A percentile compares a stretch with the other conserved stretches of the same genome.
Conservation (phyloP, 2,329 filamentous ascomycete species). For the Lecanoromycetidae sp. region DNA sequence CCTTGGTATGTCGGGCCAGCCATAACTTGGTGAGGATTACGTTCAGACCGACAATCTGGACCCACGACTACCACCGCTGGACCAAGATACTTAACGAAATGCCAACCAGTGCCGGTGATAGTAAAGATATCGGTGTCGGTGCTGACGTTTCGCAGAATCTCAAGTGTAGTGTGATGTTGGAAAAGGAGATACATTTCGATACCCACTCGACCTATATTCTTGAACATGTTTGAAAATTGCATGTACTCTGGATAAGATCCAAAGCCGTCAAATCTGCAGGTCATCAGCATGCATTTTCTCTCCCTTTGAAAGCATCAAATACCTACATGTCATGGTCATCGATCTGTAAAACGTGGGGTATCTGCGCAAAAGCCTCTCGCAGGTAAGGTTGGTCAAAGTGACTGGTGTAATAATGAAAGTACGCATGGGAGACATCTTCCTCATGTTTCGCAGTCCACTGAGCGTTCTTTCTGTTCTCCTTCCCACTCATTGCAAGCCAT, state of each 20-base stretch:
- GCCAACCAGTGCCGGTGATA: slow-evolving; percentile 93
- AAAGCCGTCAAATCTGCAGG: slow-evolving; percentile 84
- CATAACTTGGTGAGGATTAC: slow-evolving; percentile 82
- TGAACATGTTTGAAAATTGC: slow-evolving; percentile 95
- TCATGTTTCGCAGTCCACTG: slow-evolving; percentile 90
- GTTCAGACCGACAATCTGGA: slow-evolving; percentile 81
- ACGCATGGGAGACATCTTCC: slow-evolving; percentile 89
- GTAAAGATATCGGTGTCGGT: slow-evolving; percentile 90
- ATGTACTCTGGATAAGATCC: slow-evolving; percentile 97
- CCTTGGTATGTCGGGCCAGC: slow-evolving; percentile 95
- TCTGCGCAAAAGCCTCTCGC: slow-evolving; percentile 91
- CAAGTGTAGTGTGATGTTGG: slow-evolving; percentile 92
- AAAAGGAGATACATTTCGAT: slow-evolving; percentile 98
- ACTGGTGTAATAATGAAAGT: slow-evolving; percentile 97
- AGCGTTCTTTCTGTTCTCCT: slow-evolving; percentile 81
- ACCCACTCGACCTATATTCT: slow-evolving; percentile 89
- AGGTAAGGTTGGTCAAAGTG: slow-evolving; percentile 96
- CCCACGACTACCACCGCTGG: slow-evolving; percentile 83
- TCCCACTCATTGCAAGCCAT: slow-evolving; percentile 85
- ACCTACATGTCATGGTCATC: slow-evolving; percentile 97
- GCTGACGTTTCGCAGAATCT: slow-evolving; percentile 78
- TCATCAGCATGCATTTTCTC: too few relatives aligned
- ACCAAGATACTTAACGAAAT: slow-evolving; percentile 93
- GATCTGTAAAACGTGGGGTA: slow-evolving; percentile 82
- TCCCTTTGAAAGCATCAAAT: neutral